Conservation (phyloP, 371 early-diverging fungal species). For the Mortierella sp. region DNA sequence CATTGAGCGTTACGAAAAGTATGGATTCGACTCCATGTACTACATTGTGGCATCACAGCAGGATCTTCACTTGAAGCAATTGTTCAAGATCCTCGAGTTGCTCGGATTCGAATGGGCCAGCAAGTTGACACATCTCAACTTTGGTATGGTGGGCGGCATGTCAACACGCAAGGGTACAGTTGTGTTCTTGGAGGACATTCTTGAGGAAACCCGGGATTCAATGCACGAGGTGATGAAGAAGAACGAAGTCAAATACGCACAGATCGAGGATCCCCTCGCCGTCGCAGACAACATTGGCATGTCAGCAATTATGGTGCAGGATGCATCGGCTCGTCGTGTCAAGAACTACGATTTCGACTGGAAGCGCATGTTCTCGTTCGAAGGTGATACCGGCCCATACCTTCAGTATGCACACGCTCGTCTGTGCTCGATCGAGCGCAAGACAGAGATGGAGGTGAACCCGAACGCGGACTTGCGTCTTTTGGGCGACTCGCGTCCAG, state of each 20-base stretch:
- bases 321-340: slow-evolving; percentile 94
- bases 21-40: slow-evolving; percentile 94
- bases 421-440: slow-evolving; percentile 94
- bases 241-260: slow-evolving; percentile 87
- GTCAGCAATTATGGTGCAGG: slow-evolving; percentile 96
- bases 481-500: slow-evolving; percentile 76
- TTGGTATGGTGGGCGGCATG: slow-evolving; percentile 99
- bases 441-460: slow-evolving; percentile 67
- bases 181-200: slow-evolving; percentile 98
- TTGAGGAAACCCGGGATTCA: slow-evolving; percentile 88
- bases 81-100: slow-evolving; percentile 93
- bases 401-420: slow-evolving; percentile 98
- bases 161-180: slow-evolving; percentile 98
- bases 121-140: slow-evolving; percentile 92
- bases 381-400: slow-evolving; percentile 99
- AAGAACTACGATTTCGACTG: slow-evolving; percentile 99
- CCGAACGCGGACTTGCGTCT: slow-evolving; percentile 70
- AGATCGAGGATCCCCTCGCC: slow-evolving; percentile 85
- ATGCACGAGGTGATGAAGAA: slow-evolving; percentile 96
- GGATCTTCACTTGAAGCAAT: slow-evolving; percentile 95
- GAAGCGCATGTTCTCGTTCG: slow-evolving; percentile 95
- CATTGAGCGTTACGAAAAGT: slow-evolving; percentile 89
- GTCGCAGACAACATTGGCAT: slow-evolving; percentile 87
- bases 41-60: slow-evolving; percentile 98
- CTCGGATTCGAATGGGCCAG: slow-evolving; percentile 85